These are phyloP conservation scores for Prunus davidiana DNA, from an alignment of 306 rosid species.

Conservation along the genomic window DNA sequence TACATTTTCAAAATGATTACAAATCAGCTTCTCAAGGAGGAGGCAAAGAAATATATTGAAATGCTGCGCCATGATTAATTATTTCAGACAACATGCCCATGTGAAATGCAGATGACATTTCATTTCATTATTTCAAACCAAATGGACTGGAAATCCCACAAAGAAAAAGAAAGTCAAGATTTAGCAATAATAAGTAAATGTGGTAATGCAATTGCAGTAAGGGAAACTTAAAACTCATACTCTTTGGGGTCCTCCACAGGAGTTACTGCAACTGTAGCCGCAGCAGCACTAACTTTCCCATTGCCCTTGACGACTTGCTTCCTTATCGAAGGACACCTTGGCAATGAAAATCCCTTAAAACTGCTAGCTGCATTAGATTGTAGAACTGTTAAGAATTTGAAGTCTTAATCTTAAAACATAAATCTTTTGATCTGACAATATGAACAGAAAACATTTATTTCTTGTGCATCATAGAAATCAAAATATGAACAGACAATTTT, in stretches of 20 bases:
- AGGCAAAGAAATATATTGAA: background rate
- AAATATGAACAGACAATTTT: background rate
- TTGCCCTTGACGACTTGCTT: slow-evolving; percentile 43
- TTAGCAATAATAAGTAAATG: background rate
- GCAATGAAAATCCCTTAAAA: slow-evolving; percentile 47
- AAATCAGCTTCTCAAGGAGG: background rate
- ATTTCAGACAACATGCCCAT: no score
- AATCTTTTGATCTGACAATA: background rate
- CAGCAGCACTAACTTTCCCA: slow-evolving; percentile 48
- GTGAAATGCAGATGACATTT: background rate
- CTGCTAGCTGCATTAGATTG: slow-evolving; percentile 48
- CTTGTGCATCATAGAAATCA: background rate
- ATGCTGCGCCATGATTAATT: no score
- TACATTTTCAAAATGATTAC: background rate
- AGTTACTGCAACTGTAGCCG: slow-evolving; percentile 46
- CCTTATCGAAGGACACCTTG: slow-evolving; percentile 28
- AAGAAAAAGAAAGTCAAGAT: background rate
- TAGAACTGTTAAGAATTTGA: background rate
- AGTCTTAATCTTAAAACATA: background rate
- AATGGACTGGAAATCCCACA: background rate
- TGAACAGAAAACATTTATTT: background rate
- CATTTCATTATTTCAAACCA: background rate
- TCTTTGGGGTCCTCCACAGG: slow-evolving; percentile 56
- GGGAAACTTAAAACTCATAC: slow-evolving; percentile 35
- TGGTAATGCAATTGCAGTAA: background rate